phyloP scores from a whole-genome alignment of 805 yeast species.

The Wickerhamiella kurtzmanii region DNA sequence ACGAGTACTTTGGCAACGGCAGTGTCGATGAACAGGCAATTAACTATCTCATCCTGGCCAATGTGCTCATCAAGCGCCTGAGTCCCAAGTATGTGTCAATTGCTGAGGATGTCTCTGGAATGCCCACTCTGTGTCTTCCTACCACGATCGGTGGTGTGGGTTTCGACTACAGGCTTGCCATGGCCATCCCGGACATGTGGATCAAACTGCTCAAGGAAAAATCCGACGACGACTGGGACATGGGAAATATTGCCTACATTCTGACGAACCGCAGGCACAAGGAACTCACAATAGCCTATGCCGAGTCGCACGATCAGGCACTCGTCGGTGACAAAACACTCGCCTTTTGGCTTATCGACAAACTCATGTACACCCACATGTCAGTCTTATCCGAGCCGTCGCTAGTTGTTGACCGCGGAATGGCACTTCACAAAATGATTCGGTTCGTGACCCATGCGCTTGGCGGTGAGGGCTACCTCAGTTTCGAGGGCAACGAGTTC shows the following conservation, averaged over 20 bases:
- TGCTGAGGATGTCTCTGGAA: constrained; percentile 96
- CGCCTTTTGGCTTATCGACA: constrained; percentile 98
- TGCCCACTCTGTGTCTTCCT: constrained; percentile 85
- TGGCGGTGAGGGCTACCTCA: constrained; percentile 96
- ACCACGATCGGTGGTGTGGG: constrained; percentile 75
- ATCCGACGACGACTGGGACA: constrained; percentile 81
- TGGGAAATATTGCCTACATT: constrained; percentile 65
- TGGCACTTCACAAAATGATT: constrained; percentile 82
- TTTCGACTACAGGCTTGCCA: constrained; percentile 81
- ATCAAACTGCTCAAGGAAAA: constrained; percentile 78
- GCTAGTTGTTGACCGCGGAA: constrained; percentile 73
- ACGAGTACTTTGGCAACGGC: constrained; percentile 69
- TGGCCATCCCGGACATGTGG: constrained; percentile 99
- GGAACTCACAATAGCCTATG: constrained; percentile 81
- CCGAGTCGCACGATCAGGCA: constrained; percentile 96
- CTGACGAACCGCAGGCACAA: constrained; percentile 77
- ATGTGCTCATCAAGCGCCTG: constrained; percentile 50
- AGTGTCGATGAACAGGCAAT: constrained; percentile 76
- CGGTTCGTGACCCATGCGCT: constrained; percentile 72
- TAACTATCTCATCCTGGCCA: constrained; percentile 81
- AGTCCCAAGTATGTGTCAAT: constrained; percentile 51
- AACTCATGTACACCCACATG: constrained; percentile 96
- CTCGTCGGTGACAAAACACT: constrained; percentile 92
- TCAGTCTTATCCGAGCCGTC: constrained; percentile 59
- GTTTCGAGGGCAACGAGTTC: constrained; percentile 95